These are phyloP conservation scores for Nissolia schottii DNA, from an alignment of 306 rosid genomes.

Conservation along the genomic window DNA sequence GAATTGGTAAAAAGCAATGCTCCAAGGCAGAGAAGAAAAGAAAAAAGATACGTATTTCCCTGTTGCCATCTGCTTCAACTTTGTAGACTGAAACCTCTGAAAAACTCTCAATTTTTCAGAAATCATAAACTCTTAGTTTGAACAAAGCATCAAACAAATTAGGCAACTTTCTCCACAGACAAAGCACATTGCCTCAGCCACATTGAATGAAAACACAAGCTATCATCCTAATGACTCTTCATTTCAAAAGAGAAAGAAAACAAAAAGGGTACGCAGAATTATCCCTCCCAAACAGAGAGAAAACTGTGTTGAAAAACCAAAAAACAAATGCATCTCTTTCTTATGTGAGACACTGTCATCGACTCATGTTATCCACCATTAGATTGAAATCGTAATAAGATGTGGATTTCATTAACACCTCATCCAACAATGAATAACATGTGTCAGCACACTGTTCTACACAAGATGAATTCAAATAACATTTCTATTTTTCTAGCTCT, in stretches of 20 bases:
- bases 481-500: no score
- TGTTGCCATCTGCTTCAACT: neutral
- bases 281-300: neutral
- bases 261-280: constrained; percentile 20
- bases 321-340: constrained; percentile 13
- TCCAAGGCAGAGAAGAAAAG: neutral
- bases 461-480: no score
- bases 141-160: neutral
- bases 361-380: no score
- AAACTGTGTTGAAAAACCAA: constrained; percentile 17
- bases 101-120: constrained; percentile 13
- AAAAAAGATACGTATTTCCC: neutral
- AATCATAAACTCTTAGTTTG: neutral
- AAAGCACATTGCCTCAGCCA: constrained; percentile 11
- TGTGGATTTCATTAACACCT: no score
- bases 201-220: constrained; percentile 7
- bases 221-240: constrained; percentile 11
- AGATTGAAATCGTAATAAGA: no score
- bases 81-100: constrained; percentile 1
- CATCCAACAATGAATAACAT: no score
- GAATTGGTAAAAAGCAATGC: neutral
- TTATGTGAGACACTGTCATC: no score
- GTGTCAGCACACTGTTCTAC: no score
- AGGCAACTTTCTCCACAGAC: constrained; percentile 10
- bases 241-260: constrained; percentile 15